phyloP scores from a whole-genome alignment of 768 basidiomycete species.

The Tricholoma sp. region DNA sequence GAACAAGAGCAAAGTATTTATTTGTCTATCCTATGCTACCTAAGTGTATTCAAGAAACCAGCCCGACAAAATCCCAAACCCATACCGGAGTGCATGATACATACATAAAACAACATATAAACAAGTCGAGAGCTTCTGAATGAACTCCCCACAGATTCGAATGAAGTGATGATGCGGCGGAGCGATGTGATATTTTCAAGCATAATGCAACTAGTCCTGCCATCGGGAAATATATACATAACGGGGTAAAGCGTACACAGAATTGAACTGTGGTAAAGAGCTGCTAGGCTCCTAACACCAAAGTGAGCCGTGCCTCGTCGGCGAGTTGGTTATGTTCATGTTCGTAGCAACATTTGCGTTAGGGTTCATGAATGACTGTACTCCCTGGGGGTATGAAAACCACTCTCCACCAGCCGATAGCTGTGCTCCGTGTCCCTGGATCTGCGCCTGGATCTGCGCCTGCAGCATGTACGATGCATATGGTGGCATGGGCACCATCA shows the following conservation, averaged over 20 bases:
- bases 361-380: slow-evolving; percentile 5
- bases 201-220: slow-evolving; percentile 5
- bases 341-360: slow-evolving; percentile 4
- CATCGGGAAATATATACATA: not conserved
- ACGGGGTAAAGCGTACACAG: slow-evolving; percentile 7
- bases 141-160: not conserved
- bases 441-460: slow-evolving; percentile 13
- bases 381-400: slow-evolving; percentile 9
- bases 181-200: slow-evolving; percentile 7
- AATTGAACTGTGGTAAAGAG: slow-evolving; percentile 1
- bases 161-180: slow-evolving; percentile 10
- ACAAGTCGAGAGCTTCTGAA: not conserved
- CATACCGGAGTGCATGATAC: not conserved
- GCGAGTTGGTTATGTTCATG: slow-evolving; percentile 1
- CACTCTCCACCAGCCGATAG: slow-evolving; percentile 7
- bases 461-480: slow-evolving; percentile 21
- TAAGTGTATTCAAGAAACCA: slow-evolving; percentile 4
- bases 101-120: slow-evolving; percentile 16
- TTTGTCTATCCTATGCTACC: not conserved
- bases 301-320: slow-evolving; percentile 10
- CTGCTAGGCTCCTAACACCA: slow-evolving; percentile 11
- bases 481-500: slow-evolving; percentile 11
- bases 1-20: not conserved
- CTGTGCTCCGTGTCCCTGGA: slow-evolving; percentile 4
- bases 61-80: not conserved